Conservation (phyloP, 345 rosid species). For the Populus euphratica region DNA sequence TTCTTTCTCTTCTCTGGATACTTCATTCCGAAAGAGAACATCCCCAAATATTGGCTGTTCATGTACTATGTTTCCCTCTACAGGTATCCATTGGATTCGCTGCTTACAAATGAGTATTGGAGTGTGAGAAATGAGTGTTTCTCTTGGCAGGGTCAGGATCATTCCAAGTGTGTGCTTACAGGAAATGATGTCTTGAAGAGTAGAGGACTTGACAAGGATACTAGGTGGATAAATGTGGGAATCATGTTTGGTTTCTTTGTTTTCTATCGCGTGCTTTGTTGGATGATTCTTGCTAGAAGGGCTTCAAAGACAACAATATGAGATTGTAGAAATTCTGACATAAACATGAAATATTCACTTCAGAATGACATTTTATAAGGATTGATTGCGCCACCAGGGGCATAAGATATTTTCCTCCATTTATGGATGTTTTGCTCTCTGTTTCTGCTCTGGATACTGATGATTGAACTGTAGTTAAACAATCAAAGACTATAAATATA, state of each 20-base stretch:
- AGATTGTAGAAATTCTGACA: not conserved
- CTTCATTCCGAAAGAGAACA: slow-evolving; percentile 82
- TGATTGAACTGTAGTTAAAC: too few relatives aligned
- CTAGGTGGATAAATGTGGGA: slow-evolving; percentile 74
- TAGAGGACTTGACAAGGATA: slow-evolving; percentile 69
- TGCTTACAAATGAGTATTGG: slow-evolving; percentile 84
- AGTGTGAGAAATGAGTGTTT: slow-evolving; percentile 55
- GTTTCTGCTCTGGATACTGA: too few relatives aligned
- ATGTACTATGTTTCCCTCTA: slow-evolving; percentile 86
- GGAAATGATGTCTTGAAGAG: slow-evolving; percentile 69
- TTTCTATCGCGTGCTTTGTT: slow-evolving; percentile 72
- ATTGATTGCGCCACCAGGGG: too few relatives aligned
- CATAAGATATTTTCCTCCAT: too few relatives aligned
- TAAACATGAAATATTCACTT: too few relatives aligned
- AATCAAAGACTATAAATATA: too few relatives aligned
- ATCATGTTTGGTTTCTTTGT: slow-evolving; percentile 85
- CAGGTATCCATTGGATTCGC: slow-evolving; percentile 73
- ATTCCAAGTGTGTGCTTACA: slow-evolving; percentile 44
- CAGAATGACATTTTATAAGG: too few relatives aligned
- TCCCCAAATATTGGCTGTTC: slow-evolving; percentile 82
- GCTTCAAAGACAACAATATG: slow-evolving; percentile 60
- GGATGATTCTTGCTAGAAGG: slow-evolving; percentile 64
- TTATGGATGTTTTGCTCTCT: too few relatives aligned
- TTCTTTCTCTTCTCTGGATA: slow-evolving; percentile 89
- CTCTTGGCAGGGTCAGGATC: slow-evolving; percentile 33